phyloP scores from a whole-genome alignment of 2,329 filamentous ascomycete genomes.

The Beauveria sp. region DNA sequence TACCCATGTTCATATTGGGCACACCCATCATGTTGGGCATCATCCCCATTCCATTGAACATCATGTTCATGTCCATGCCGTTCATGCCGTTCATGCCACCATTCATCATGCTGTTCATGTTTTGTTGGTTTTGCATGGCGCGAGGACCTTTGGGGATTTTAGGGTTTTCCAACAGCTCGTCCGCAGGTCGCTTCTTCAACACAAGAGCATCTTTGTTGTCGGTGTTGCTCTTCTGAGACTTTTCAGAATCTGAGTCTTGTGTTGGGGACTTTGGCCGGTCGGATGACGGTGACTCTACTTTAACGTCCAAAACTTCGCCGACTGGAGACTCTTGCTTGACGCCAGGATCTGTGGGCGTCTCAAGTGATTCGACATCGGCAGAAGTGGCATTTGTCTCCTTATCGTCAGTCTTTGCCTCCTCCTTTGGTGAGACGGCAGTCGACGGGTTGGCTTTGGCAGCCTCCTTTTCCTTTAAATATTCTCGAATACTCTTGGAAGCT shows the following conservation, averaged over 20 bases:
- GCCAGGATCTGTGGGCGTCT: neutral
- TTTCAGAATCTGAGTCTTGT: slow-evolving; percentile 28
- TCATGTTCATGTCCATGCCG: slow-evolving; percentile 23
- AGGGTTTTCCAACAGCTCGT: slow-evolving; percentile 59
- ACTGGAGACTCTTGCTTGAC: neutral
- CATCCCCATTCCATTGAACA: slow-evolving; percentile 18
- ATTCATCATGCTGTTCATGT: slow-evolving; percentile 39
- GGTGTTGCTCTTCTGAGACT: slow-evolving; percentile 24
- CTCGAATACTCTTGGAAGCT: slow-evolving; percentile 67
- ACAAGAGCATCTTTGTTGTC: slow-evolving; percentile 25
- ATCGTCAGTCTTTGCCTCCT: slow-evolving; percentile 29
- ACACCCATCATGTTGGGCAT: slow-evolving; percentile 27
- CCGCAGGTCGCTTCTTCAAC: slow-evolving; percentile 75
- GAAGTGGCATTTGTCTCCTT: slow-evolving; percentile 31
- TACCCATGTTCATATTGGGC: slow-evolving; percentile 25
- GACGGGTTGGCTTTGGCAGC: slow-evolving; percentile 34
- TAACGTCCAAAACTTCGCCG: neutral
- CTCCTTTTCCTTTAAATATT: slow-evolving; percentile 56
- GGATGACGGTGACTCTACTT: slow-evolving; percentile 15
- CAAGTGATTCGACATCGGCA: neutral
- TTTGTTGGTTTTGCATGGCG: slow-evolving; percentile 52
- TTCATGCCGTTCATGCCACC: slow-evolving; percentile 25
- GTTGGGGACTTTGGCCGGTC: slow-evolving; percentile 21
- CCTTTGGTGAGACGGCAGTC: slow-evolving; percentile 23
- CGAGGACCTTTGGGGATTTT: slow-evolving; percentile 59